A percentile compares a stretch with the other conserved stretches of the same genome.
Conservation (phyloP, 148 eudicot genomes). For the Amaranthus cruentus region DNA sequence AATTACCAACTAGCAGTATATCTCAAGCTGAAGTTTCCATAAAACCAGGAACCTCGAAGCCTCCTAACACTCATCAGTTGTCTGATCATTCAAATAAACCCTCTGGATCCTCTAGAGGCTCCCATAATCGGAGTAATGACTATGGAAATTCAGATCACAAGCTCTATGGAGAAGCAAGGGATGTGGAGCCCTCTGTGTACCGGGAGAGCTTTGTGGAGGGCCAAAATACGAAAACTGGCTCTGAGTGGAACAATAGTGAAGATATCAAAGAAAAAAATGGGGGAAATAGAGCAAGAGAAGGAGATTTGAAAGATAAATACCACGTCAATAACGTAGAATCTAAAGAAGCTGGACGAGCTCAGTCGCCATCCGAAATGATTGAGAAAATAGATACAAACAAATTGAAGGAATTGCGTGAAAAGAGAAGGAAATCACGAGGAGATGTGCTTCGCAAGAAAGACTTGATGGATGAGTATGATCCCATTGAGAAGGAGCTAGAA, state of each 20-base stretch:
- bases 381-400: constrained; percentile 76
- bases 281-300: constrained; percentile 43
- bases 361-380: constrained; percentile 60
- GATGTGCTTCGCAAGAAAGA: constrained; percentile 55
- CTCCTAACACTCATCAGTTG: constrained; percentile 36
- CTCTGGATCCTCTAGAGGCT: constrained; percentile 36
- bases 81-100: constrained; percentile 46
- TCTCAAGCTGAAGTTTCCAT: constrained; percentile 42
- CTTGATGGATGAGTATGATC: constrained; percentile 72
- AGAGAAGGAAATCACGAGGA: constrained; percentile 64
- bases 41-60: constrained; percentile 43
- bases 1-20: constrained; percentile 31
- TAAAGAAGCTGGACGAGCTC: constrained; percentile 42
- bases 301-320: constrained; percentile 46
- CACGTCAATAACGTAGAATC: constrained; percentile 37
- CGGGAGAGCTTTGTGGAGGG: constrained; percentile 39
- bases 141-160: constrained; percentile 43
- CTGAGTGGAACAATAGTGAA: constrained; percentile 41
- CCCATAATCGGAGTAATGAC: constrained; percentile 48
- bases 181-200: constrained; percentile 28
- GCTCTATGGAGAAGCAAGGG: constrained; percentile 45
- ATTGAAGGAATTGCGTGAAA: constrained; percentile 69
- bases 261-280: constrained; percentile 50
- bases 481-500: constrained; percentile 85
- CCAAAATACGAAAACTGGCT: constrained; percentile 33